These are phyloP conservation scores for Rickenella mellea DNA, from an alignment of 768 basidiomycete genomes.

Conservation along the genomic window DNA sequence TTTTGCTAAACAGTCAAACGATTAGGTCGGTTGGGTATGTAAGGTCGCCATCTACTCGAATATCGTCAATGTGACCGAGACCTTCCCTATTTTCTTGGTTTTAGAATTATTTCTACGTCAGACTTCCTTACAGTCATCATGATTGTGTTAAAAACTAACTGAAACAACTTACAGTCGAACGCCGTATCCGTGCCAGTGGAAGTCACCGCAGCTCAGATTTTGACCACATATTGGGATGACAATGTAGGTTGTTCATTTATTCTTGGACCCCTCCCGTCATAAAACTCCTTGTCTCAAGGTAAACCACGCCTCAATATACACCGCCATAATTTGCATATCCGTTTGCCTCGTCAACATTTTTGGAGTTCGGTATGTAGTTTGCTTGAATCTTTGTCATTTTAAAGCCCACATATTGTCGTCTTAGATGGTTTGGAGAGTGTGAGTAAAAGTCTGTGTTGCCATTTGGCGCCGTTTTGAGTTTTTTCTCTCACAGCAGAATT, in stretches of 20 bases:
- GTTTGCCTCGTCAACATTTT: conserved; percentile 58
- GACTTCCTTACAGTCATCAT: conserved; percentile 25
- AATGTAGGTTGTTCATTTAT: conserved; percentile 29
- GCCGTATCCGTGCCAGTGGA: conserved; percentile 64
- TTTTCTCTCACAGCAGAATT: conserved; percentile 43
- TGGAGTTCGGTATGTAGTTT: conserved; percentile 43
- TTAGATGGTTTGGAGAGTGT: conserved; percentile 59
- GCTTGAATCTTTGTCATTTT: not conserved
- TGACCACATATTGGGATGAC: conserved; percentile 66
- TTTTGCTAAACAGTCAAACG: not conserved
- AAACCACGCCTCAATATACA: conserved; percentile 45
- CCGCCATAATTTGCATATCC: conserved; percentile 46
- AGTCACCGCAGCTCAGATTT: conserved; percentile 59
- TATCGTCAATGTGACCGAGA: conserved; percentile 23
- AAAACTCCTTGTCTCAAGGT: conserved; percentile 19
- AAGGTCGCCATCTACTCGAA: not conserved
- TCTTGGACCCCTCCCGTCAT: not conserved
- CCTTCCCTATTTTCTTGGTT: conserved; percentile 14
- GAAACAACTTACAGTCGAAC: conserved; percentile 29
- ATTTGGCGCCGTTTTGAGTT: conserved; percentile 1
- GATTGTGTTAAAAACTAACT: conserved; percentile 2
- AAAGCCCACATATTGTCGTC: conserved; percentile 1
- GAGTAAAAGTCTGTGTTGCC: conserved; percentile 6
- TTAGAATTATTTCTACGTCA: conserved; percentile 47
- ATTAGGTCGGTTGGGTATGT: conserved; percentile 21